Evolutionary conservation across 345 rosid species (phyloP), one percentile per base, ranked within the genome.

Genomic region (Populus tremula): DNA sequence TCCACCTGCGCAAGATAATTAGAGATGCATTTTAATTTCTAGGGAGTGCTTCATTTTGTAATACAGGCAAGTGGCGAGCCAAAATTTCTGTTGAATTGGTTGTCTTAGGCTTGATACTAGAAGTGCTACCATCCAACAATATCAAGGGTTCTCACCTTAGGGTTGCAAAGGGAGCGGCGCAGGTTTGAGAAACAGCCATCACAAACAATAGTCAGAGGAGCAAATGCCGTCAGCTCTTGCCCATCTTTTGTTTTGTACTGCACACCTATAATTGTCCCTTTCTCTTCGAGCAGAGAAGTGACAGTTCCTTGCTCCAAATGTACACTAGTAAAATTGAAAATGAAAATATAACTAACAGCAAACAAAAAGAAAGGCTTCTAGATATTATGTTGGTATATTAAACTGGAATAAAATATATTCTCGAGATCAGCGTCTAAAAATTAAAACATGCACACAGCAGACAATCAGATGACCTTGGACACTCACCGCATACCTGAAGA

Each of bases 131-230:
- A 70, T 21, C 13, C 18, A 17, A 47, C 35, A 49, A 64, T 21
- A 66, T 73, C 73, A 39, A 10, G 8, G 5, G 5, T 72, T 71
- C 69, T 71, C 67, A 81, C 83, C 77, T 71, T 76, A 33, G 83
- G 83, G 70, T 81, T 65, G 75, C 83, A 76, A 56, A 76, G 83
- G 29, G 77, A 80, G 63, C 83, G 83, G 2, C 83, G 83, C 77
- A 80, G 41, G 67, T 80, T 80, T 43, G 83, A 80, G 80, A 80
- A 80, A 70, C 83, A 80, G 11, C 83, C 83, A 76, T 80, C 83
- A 13, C 83, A 80, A 54, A 80, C 83, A 27, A 80, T 76, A 38
- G 83, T 80, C 63, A 80, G 36, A 50, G 83, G 79, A 5, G 83
- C 83, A 64, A 54, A 71, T 49, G 77, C 64, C 4, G 77, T 76